Evolutionary conservation across 2,329 filamentous ascomycete species (phyloP).

Genomic region (Hypoxylon sp.): DNA sequence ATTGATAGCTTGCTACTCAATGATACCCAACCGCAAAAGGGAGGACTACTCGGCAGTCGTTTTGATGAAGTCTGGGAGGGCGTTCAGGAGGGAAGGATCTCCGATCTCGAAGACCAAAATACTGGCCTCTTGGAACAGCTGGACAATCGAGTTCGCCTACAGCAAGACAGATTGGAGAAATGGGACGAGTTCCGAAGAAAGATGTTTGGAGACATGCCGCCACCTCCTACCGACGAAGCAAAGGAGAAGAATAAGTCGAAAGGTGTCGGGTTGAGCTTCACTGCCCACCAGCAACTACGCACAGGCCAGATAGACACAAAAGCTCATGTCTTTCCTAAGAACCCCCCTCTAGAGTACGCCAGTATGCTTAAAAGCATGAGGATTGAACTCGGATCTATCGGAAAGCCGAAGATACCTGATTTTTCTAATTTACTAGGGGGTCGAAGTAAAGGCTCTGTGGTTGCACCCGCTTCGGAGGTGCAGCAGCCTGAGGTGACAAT

Average conservation of each 20-base stretch:
- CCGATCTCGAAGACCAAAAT: slow-evolving; percentile 62
- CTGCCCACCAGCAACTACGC: slow-evolving; percentile 59
- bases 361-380: slow-evolving; percentile 54
- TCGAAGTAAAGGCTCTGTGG: slow-evolving; percentile 25
- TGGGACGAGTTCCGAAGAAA: slow-evolving; percentile 75
- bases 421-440: slow-evolving; percentile 41
- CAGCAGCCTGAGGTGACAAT: slow-evolving; percentile 5
- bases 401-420: slow-evolving; percentile 41
- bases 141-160: slow-evolving; percentile 70
- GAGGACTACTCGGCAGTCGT: slow-evolving; percentile 69
- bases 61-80: slow-evolving; percentile 78
- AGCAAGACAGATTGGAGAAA: slow-evolving; percentile 72
- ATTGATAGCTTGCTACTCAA: slow-evolving; percentile 75
- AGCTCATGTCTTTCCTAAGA: slow-evolving; percentile 17
- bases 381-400: slow-evolving; percentile 50
- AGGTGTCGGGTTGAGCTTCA: slow-evolving; percentile 64
- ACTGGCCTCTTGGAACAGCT: slow-evolving; percentile 73
- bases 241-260: slow-evolving; percentile 43
- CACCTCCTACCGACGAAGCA: slow-evolving; percentile 38
- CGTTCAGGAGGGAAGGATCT: slow-evolving; percentile 66
- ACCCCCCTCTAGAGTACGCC: slow-evolving; percentile 54
- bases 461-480: slow-evolving; percentile 12
- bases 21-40: slow-evolving; percentile 63
- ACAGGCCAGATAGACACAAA: slow-evolving; percentile 48
- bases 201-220: slow-evolving; percentile 52